phyloP scores from a whole-genome alignment of 2,329 filamentous ascomycete genomes.

The Ceratocystis lukuohia region DNA sequence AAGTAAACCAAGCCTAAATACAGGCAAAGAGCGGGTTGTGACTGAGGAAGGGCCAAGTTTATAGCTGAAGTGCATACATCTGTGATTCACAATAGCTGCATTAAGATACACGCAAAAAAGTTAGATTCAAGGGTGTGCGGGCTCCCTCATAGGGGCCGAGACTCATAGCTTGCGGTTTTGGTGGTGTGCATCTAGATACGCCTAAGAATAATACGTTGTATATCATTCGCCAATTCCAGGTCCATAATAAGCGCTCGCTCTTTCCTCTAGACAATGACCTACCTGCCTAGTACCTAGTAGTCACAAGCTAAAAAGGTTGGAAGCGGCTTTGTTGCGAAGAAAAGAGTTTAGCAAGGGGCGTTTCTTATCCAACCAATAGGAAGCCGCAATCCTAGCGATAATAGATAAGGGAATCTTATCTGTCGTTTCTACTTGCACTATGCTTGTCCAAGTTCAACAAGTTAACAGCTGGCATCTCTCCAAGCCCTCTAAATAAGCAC shows the following conservation, averaged over 20 bases:
- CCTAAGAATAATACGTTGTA: not conserved
- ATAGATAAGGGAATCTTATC: not conserved
- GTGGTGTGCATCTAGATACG: too few relatives aligned
- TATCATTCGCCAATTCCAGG: not conserved
- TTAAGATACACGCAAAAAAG: too few relatives aligned
- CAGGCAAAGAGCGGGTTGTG: not conserved
- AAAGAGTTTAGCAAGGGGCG: not conserved
- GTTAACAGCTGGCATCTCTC: conserved; percentile 18
- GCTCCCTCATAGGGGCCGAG: too few relatives aligned
- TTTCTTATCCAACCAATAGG: not conserved
- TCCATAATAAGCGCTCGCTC: not conserved
- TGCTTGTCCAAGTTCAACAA: not conserved
- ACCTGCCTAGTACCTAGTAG: not conserved
- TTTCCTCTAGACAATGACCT: not conserved
- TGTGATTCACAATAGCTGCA: too few relatives aligned
- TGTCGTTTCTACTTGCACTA: not conserved
- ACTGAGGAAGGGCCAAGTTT: not conserved
- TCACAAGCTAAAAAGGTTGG: not conserved
- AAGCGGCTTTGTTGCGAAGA: not conserved
- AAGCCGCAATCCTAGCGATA: not conserved
- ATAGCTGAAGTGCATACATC: too few relatives aligned
- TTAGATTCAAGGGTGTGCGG: too few relatives aligned
- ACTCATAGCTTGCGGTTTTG: not conserved
- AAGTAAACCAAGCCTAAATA: conserved; percentile 9
- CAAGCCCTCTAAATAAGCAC: not conserved